phyloP scores from a whole-genome alignment of 1,139 yeast species.

The Komagataea norvegica region DNA sequence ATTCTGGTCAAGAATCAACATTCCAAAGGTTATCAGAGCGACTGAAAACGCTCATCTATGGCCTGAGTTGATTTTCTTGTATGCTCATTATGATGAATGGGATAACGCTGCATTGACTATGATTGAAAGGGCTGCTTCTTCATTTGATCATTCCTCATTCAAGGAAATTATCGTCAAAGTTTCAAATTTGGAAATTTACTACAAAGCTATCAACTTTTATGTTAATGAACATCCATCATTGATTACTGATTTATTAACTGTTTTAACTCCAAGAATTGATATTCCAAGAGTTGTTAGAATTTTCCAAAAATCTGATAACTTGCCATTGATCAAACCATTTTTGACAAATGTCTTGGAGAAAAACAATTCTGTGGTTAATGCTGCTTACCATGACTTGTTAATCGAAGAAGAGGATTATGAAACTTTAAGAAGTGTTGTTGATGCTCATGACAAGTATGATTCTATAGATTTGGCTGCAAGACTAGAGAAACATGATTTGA shows the following conservation, averaged over 20 bases:
- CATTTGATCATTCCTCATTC: conserved; percentile 90
- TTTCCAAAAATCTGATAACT: conserved; percentile 91
- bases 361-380: conserved; percentile 87
- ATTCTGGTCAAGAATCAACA: conserved; percentile 97
- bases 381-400: conserved; percentile 91
- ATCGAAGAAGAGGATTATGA: conserved; percentile 97
- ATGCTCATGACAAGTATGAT: conserved; percentile 86
- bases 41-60: conserved; percentile 92
- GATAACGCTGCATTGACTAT: conserved; percentile 98
- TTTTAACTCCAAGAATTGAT: conserved; percentile 86
- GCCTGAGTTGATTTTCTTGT: conserved; percentile 93
- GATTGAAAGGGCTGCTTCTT: conserved; percentile 91
- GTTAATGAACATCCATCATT: conserved; percentile 89
- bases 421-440: conserved; percentile 82
- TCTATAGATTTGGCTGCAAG: conserved; percentile 89
- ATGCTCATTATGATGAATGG: conserved; percentile 99
- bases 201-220: conserved; percentile 94
- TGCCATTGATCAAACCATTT: conserved; percentile 94
- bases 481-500: conserved; percentile 83
- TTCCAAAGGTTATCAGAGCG: conserved; percentile 94
- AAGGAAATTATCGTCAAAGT: conserved; percentile 94
- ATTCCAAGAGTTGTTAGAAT: conserved; percentile 93
- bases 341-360: conserved; percentile 85
- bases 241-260: conserved; percentile 80
- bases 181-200: conserved; percentile 92